phyloP scores from a whole-genome alignment of 305 asterid species.

The Solanum aculeatissimum region DNA sequence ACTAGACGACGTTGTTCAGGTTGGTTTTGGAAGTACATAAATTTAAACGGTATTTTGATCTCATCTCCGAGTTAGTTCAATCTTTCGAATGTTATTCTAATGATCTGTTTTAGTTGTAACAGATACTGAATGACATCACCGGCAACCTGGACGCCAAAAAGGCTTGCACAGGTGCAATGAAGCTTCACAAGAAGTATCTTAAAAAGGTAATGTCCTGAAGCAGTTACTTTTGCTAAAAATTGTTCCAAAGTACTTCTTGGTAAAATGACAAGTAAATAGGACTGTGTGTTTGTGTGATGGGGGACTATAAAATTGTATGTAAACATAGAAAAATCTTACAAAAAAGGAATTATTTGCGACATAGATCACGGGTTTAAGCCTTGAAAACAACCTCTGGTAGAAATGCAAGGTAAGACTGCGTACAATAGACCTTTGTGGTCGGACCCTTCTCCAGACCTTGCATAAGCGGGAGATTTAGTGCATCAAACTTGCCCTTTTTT shows the following conservation, averaged over 20 bases:
- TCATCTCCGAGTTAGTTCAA: neutral
- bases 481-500: no score
- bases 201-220: constrained; percentile 39
- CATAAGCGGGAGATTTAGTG: no score
- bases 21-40: constrained; percentile 3
- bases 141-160: constrained; percentile 78
- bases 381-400: no score
- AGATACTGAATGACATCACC: constrained; percentile 78
- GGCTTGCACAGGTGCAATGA: constrained; percentile 72
- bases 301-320: no score
- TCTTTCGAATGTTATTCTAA: neutral
- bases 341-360: neutral
- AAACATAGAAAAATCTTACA: neutral
- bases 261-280: no score
- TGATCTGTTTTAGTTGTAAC: neutral
- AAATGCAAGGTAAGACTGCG: no score
- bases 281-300: no score
- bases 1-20: constrained; percentile 88
- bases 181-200: constrained; percentile 84
- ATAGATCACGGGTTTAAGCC: no score
- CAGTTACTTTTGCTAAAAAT: neutral
- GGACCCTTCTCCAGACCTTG: no score
- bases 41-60: neutral
- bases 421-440: no score
- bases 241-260: no score